A percentile compares a stretch with the other conserved stretches of the same genome.
Evolutionary conservation across 2,329 filamentous ascomycete genomes (phyloP).

Genomic region (Sporothrix brunneoviolacea): DNA sequence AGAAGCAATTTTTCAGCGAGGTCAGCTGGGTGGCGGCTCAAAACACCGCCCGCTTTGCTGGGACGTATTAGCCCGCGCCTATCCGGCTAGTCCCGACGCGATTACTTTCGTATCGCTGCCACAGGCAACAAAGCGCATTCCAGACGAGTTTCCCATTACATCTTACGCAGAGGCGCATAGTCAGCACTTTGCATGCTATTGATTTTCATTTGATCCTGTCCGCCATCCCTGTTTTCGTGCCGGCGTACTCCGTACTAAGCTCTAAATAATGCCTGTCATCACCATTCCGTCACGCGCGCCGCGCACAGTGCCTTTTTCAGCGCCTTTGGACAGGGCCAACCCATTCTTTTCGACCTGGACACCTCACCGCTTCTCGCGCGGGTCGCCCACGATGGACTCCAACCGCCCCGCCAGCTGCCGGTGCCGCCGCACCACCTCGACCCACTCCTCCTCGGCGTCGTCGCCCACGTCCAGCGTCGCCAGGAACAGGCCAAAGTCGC

Average conservation of each 20-base stretch:
- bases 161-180: no score
- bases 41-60: no score
- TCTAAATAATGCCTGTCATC: no score
- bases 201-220: no score
- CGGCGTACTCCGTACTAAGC: no score
- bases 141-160: no score
- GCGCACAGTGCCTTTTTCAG: no score
- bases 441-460: slow-evolving; percentile 64
- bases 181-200: no score
- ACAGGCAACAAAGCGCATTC: no score
- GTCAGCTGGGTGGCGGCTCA: background rate
- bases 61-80: slow-evolving; percentile 3
- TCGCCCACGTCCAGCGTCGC: slow-evolving; percentile 48
- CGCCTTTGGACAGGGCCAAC: background rate
- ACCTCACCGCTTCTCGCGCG: slow-evolving; percentile 27
- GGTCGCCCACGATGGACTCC: slow-evolving; percentile 59
- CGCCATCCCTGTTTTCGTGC: no score
- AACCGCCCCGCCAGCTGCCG: slow-evolving; percentile 73
- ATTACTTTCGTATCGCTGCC: no score
- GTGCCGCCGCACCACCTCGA: slow-evolving; percentile 82
- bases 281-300: no score
- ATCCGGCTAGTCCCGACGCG: slow-evolving; percentile 8
- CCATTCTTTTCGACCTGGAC: background rate
- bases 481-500: slow-evolving; percentile 86
- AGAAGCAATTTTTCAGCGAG: background rate